These are phyloP conservation scores for Ulmus americana DNA, from an alignment of 331 rosid species.

Conservation along the genomic window DNA sequence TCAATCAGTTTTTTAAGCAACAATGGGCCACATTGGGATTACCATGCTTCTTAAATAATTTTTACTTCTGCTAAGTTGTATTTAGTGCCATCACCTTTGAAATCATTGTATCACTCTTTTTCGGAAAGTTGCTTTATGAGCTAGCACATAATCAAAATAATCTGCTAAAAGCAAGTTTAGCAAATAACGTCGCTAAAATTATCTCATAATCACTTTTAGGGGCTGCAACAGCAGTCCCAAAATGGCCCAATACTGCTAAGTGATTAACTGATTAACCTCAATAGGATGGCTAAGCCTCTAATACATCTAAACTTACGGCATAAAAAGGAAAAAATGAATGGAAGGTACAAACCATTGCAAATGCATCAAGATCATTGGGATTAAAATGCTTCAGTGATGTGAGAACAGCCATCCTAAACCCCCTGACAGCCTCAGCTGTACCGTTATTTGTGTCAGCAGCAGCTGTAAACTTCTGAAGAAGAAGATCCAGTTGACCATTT, in stretches of 20 bases:
- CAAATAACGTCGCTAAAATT: too few species aligned
- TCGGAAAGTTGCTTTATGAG: too few species aligned
- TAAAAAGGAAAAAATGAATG: conserved; percentile 14
- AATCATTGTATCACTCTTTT: too few species aligned
- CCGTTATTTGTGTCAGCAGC: conserved; percentile 71
- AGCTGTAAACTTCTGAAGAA: conserved; percentile 91
- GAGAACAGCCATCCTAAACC: conserved; percentile 95
- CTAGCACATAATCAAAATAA: too few species aligned
- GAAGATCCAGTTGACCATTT: conserved; percentile 93
- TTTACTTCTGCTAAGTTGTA: too few species aligned
- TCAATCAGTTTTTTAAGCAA: neutral
- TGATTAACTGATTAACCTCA: neutral
- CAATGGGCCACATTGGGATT: too few species aligned
- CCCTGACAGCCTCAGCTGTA: conserved; percentile 85
- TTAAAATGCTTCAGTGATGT: conserved; percentile 95
- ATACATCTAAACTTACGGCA: neutral
- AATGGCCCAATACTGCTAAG: too few species aligned
- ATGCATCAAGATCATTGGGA: conserved; percentile 87
- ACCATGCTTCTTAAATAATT: too few species aligned
- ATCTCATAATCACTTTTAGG: too few species aligned
- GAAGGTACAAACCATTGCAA: conserved; percentile 76
- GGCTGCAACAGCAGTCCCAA: too few species aligned
- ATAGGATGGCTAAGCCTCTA: neutral
- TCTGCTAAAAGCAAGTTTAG: too few species aligned
- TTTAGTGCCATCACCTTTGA: too few species aligned